Conservation (phyloP, 305 asterid genomes). For the Striga hermonthica region DNA sequence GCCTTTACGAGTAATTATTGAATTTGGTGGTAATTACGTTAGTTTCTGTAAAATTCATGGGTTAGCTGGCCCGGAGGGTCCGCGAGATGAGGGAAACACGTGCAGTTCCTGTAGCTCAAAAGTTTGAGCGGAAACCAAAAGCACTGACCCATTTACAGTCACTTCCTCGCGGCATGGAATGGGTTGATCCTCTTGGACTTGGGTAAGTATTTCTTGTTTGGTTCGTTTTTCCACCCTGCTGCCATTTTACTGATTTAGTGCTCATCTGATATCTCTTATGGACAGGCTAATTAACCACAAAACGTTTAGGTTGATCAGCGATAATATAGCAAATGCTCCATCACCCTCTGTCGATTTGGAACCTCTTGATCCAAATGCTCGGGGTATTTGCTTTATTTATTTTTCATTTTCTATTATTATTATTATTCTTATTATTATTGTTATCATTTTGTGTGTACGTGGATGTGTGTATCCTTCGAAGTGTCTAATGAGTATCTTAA, state of each 20-base stretch:
- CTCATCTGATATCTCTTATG: conserved; percentile 32
- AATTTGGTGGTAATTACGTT: conserved; percentile 5
- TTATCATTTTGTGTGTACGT: too few species aligned
- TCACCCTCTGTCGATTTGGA: conserved; percentile 54
- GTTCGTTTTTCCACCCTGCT: conserved; percentile 6
- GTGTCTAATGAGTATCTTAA: too few species aligned
- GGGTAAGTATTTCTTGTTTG: conserved; percentile 53
- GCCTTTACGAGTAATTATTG: background rate
- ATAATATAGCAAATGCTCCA: conserved; percentile 57
- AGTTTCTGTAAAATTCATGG: conserved; percentile 24
- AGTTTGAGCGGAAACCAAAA: conserved; percentile 64
- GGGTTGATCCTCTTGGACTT: conserved; percentile 94
- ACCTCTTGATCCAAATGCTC: conserved; percentile 71
- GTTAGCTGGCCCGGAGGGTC: conserved; percentile 80
- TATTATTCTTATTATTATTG: too few species aligned
- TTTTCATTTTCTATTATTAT: background rate
- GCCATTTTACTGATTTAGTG: conserved; percentile 30
- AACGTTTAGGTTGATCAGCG: conserved; percentile 85
- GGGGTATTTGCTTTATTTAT: conserved; percentile 54
- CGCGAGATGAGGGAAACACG: conserved; percentile 96
- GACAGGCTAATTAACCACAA: conserved; percentile 87
- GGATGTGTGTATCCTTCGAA: too few species aligned
- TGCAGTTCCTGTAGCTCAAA: conserved; percentile 59
- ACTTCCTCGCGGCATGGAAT: conserved; percentile 98
- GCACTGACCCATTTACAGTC: conserved; percentile 72